Conservation (phyloP, 192 early-diverging fungal species). For the Coemansia sp. region DNA sequence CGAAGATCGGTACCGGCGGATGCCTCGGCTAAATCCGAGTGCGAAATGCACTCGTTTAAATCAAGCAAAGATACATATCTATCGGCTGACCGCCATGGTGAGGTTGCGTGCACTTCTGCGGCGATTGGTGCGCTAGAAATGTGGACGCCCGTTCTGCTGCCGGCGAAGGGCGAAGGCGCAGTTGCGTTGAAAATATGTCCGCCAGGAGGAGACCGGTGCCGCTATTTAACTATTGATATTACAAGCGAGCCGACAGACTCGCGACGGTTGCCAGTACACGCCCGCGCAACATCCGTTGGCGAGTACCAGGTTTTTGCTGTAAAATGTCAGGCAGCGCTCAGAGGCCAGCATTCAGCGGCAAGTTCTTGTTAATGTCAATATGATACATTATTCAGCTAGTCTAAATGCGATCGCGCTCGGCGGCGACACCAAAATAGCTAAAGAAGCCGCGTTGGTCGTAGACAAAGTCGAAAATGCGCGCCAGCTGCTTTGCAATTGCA, state of each 20-base stretch:
- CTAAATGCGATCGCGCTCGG: neutral
- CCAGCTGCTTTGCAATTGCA: conserved; percentile 66
- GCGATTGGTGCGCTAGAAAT: conserved; percentile 38
- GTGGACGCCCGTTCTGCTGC: conserved; percentile 37
- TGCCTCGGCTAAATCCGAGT: conserved; percentile 1
- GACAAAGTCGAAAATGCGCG: conserved; percentile 68
- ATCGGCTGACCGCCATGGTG: conserved; percentile 10
- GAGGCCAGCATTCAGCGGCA: no score
- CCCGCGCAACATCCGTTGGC: neutral
- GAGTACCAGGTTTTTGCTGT: neutral
- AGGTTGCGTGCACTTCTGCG: conserved; percentile 7
- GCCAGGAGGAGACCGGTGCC: conserved; percentile 8
- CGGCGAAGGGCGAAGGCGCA: conserved; percentile 30
- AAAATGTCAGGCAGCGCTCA: conserved; percentile 4
- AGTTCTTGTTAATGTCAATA: neutral
- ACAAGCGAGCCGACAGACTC: neutral
- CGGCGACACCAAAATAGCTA: conserved; percentile 42
- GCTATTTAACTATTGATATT: conserved; percentile 6
- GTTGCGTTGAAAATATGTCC: conserved; percentile 20
- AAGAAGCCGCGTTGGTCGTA: conserved; percentile 70
- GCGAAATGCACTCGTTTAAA: conserved; percentile 23
- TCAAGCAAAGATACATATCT: conserved; percentile 22
- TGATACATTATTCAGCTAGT: neutral
- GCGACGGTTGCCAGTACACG: neutral
- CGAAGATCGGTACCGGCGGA: conserved; percentile 22